phyloP scores from a whole-genome alignment of 192 early-diverging fungal species.

The Coemansia sp. region DNA sequence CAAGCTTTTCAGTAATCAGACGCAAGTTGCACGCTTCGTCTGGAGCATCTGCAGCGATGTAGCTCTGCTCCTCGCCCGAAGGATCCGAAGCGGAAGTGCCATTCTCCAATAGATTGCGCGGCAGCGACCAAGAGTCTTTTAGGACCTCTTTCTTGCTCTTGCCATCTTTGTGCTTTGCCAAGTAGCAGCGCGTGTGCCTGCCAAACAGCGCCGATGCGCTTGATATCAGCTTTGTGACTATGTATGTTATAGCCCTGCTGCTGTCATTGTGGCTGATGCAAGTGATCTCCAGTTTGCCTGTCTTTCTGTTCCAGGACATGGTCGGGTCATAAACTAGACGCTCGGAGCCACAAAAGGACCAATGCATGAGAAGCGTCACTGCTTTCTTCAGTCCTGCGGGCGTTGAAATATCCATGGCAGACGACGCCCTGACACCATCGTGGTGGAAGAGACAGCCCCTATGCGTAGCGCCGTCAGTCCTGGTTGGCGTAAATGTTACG shows the following conservation, averaged over 20 bases:
- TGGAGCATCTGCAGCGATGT: too few relatives aligned
- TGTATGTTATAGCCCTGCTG: background rate
- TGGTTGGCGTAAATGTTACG: too few relatives aligned
- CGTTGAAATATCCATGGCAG: background rate
- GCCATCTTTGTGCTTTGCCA: background rate
- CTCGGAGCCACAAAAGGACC: constrained; percentile 10
- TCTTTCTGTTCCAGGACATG: background rate
- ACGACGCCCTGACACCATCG: too few relatives aligned
- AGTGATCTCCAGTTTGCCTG: background rate
- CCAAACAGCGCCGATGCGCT: constrained; percentile 7
- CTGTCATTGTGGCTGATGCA: background rate
- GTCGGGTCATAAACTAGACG: constrained; percentile 17
- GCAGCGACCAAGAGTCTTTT: constrained; percentile 15
- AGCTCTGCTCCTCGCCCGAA: too few relatives aligned
- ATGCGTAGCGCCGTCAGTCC: too few relatives aligned
- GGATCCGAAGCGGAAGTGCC: background rate
- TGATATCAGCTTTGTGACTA: background rate
- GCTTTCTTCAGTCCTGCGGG: background rate
- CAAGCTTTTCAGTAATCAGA: background rate
- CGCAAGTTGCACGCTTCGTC: background rate
- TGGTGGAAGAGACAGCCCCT: too few relatives aligned
- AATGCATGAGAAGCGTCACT: constrained; percentile 7
- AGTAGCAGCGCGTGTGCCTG: constrained; percentile 15
- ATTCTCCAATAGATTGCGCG: constrained; percentile 3
- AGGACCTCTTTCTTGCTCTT: background rate